These are phyloP conservation scores for Ceratocystis cubensis DNA, from an alignment of 2,329 filamentous ascomycete genomes.

Conservation along the genomic window DNA sequence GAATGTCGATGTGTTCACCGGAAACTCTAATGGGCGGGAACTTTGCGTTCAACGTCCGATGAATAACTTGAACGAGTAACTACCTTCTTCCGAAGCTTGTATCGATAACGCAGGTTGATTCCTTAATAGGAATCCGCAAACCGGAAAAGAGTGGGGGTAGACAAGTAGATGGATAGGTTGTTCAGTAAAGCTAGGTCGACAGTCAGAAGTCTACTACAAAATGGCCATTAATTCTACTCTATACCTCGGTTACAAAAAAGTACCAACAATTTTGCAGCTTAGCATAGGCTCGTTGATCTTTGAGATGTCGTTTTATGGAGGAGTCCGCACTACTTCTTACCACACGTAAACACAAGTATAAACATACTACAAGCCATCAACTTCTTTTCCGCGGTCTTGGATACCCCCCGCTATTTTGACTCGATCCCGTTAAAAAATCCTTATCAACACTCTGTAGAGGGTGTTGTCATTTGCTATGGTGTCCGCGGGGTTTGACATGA, in stretches of 20 bases:
- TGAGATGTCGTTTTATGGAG: no score
- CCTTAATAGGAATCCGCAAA: not conserved
- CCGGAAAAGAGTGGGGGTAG: slow-evolving; percentile 6
- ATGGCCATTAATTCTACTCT: no score
- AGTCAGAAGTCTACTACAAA: no score
- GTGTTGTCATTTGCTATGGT: not conserved
- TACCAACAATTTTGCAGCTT: no score
- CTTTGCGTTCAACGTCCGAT: not conserved
- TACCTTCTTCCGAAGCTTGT: slow-evolving; percentile 6
- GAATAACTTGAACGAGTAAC: not conserved
- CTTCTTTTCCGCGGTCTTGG: not conserved
- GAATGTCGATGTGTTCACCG: not conserved
- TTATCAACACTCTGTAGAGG: not conserved
- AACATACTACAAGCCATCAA: not conserved
- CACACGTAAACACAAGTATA: not conserved
- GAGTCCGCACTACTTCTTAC: not conserved
- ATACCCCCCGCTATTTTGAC: not conserved
- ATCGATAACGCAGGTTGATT: slow-evolving; percentile 8
- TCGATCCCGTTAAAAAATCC: not conserved
- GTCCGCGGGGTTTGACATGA: not conserved
- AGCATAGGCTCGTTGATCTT: no score
- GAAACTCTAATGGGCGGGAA: not conserved
- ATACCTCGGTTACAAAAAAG: no score
- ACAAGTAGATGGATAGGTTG: not conserved
- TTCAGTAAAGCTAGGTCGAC: no score